Evolutionary conservation across 1,284 basidiomycete species (phyloP), one percentile per base, ranked within the genome.

Genomic region (Rhodotorula sp.): DNA sequence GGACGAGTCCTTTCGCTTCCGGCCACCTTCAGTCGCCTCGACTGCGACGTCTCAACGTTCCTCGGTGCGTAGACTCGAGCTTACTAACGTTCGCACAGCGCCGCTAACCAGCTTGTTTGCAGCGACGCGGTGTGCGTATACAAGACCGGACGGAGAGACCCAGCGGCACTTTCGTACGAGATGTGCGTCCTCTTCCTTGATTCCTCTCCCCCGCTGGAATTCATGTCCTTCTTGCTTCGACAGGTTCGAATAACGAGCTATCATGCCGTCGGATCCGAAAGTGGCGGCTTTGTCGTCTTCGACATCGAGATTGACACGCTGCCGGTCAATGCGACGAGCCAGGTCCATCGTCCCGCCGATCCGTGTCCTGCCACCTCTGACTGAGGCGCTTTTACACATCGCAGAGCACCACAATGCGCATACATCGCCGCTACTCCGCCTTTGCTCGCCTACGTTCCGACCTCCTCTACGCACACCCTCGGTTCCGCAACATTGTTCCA

Each of bases 341-440:
- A 20, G 34, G 68, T 63, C 6, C 10, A 40, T 34, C 18, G 4
- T 18, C 15, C 30, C 10, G 51, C 40, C 62, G 28, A 20, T 5
- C 18, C n/a, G 8, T 31, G 26, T 24, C 47, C 13, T 13, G 1
- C 16, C 22, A 9, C 9, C 0, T n/a, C 46, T 64, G 16, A 62
- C n/a, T 11, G 1, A 22, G 8, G 24, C 1, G 7, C 10, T 34
- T 46, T 28, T 34, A 5, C 10, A 34, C 59, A 24, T 68, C 61
- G 13, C 68, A 87, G 85, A 85, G 85, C 4, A 87, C 87, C 3
- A 83, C 81, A 20, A 87, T 90, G 52, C 87, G 88, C 69, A 83
- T 83, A 0, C 85, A 88, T 72, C 89, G 88, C 77, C 85, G 88
- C 30, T 90, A 89, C 78, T 88, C 84, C 44, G 86, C 86, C 2